phyloP scores from a whole-genome alignment of 192 early-diverging fungal genomes.

The Coemansia sp. region DNA sequence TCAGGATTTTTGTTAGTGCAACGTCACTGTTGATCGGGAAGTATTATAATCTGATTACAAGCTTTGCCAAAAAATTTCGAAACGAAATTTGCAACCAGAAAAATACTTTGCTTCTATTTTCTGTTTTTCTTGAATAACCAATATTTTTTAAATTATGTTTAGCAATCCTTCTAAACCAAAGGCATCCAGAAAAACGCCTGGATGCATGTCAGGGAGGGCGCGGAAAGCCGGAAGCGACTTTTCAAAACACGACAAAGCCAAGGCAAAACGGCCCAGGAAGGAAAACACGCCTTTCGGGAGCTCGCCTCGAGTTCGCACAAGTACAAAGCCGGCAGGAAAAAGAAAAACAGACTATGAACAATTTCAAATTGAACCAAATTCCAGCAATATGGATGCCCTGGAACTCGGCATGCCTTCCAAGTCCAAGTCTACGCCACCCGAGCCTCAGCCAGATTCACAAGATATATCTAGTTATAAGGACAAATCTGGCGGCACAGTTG shows the following conservation, averaged over 20 bases:
- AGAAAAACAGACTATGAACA: not conserved
- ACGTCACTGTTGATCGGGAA: too few relatives aligned
- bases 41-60: not conserved
- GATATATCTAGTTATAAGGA: not conserved
- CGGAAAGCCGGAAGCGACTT: not conserved
- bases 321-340: not conserved
- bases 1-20: too few relatives aligned
- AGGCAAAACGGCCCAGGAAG: not conserved
- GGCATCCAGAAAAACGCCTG: not conserved
- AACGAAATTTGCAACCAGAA: too few relatives aligned
- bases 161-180: constrained; percentile 8
- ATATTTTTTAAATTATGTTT: constrained; percentile 1
- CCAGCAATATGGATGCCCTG: not conserved
- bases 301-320: not conserved
- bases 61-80: not conserved
- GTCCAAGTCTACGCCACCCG: not conserved
- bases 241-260: not conserved
- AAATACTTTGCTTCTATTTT: constrained; percentile 1
- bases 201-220: not conserved
- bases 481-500: not conserved
- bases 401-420: not conserved
- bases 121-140: not conserved
- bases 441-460: not conserved
- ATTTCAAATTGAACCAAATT: not conserved
- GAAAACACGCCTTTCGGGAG: not conserved